Base-by-base conservation (phyloP, 805 yeast genomes). In the Brettanomyces bruxellensis region DNA sequence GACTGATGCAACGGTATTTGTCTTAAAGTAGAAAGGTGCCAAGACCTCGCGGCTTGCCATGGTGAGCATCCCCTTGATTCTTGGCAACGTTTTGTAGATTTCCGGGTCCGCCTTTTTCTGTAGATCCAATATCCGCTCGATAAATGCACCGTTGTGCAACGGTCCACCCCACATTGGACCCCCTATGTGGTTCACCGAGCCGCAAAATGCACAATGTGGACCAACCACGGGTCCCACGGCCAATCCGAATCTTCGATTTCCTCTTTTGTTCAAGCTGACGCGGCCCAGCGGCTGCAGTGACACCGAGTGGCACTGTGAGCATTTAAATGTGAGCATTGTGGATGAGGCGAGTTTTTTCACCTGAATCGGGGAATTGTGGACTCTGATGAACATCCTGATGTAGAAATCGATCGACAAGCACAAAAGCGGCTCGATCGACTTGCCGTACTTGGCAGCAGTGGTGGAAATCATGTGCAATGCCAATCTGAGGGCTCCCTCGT, bases 111-210 rank as follows among this genome's bases (percentile, higher is more conserved):
- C 72, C 14, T 46, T 48, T 4, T 34, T 35, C 38, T 45, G 40
- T 75, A 52, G 79, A 65, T 72, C 69, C 46, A 87, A 70, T 41
- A 90, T 72, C 52, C 70, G 76, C 25, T 77, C 70, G 39, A 91
- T 70, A 56, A 91, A 93, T 18, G 73, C 78, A 25, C 62, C 60
- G 58, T 83, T 75, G 58, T 91, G 98, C 47, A 93, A 64, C 5
- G 74, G 70, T 0, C 89, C 95, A 9, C 81, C 89, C 86, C 95
- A 93, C 96, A 93, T 86, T 49, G 99, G 99, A 4, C 99, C 99
- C 6, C 91, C 89, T 34, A 93, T 61, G 60, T 86, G 95, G 61
- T 78, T 77, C 2, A 78, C 73, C 48, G 70, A 73, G 1, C 76
- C 81, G 67, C 99, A 93, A 61, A 72, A 81, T 25, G 71, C 59